Evolutionary conservation across 176 grass and related monocot genomes (phyloP).

Genomic region (Zea mays): Zm-B73-REFERENCE-NAM-5.0 NC_050097.1:84391501-84392000

Average conservation of each 20-base stretch:
- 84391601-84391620: conserved; percentile 97
- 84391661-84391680: conserved; percentile 81
- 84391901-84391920: conserved; percentile 40
- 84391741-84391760: not conserved
- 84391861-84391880: conserved; percentile 7
- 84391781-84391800: conserved; percentile 86
- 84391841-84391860: conserved; percentile 52
- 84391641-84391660: conserved; percentile 89
- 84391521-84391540: not conserved
- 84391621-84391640: conserved; percentile 95
- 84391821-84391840: conserved; percentile 84
- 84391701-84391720: not conserved
- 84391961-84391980: conserved; percentile 82
- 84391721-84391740: not conserved
- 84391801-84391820: conserved; percentile 88
- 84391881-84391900: not conserved
- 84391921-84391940: conserved; percentile 85
- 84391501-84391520: conserved; percentile 40
- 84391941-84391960: conserved; percentile 89
- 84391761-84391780: conserved; percentile 19
- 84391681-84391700: conserved; percentile 49
- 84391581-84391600: conserved; percentile 69
- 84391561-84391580: conserved; percentile 4
- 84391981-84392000: conserved; percentile 72
- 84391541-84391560: not conserved